Evolutionary conservation across 2,329 filamentous ascomycete species (phyloP), one percentile per base, ranked within the genome.

Genomic region (Stagonosporopsis cucurbitacearum): DNA sequence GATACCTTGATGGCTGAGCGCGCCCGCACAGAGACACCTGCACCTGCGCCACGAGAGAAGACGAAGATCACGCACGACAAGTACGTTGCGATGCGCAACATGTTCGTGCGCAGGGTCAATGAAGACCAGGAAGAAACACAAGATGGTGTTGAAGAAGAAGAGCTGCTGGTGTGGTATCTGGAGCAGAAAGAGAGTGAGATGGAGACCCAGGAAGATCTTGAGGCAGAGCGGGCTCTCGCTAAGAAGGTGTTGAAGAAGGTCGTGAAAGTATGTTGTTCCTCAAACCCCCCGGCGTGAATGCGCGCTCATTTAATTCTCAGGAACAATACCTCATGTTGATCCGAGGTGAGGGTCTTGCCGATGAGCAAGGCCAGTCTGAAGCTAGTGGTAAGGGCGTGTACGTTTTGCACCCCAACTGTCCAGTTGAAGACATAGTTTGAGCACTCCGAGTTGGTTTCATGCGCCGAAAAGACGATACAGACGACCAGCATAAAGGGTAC

Each of bases 61-160:
- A 95, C 91, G 50, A 95, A 92, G 69, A 94, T 99, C 71, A 96
- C 92, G 3, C 96, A 96, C 70, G 94, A 98, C 69, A 95, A 96
- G 77, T 99, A 96, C 77, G 90, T 94, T 73, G 84, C 86, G 69
- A 96, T 98, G 75, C 86, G 96, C 56, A 96, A 96, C 73, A 78
- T 91, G 69, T 82, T 99, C 42, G 90, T 97, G 26, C 86, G 88
- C 64, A 87, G 89, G 22, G 87, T 99, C 67, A 91, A 89, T 66
- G 89, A 94, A 51, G 92, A 96, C 68, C 92, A 98, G 76, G 76
- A 82, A 6, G 80, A 82, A 11, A 85, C 81, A 0, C 91, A 91
- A 36, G 91, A 96, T 64, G 95, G 95, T 53, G 88, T 97, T 11
- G 89, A 92, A 57, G 88, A 91, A 63, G 89, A 96, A 49, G 88